Percentiles rank a stretch among this genome's conserved stretches.
These are phyloP conservation scores for Lignosus rhinocerotis DNA, from an alignment of 1,284 basidiomycete genomes.

Conservation along the genomic window DNA sequence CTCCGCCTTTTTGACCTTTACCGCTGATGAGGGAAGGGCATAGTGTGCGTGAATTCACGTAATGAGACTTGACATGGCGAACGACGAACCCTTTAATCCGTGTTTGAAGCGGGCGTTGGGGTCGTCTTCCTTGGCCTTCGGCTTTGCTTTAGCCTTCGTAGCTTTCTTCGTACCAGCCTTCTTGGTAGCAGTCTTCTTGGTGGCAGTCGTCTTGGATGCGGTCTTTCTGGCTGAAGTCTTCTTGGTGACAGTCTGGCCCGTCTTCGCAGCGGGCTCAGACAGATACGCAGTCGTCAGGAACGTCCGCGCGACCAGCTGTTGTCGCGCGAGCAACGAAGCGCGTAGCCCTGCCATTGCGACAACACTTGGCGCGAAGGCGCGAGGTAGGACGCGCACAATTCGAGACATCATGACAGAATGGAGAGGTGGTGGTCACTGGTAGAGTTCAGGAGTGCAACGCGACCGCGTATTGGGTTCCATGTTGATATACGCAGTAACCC, in stretches of 20 bases:
- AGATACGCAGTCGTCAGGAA: slow-evolving; percentile 16
- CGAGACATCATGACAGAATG: slow-evolving; percentile 9
- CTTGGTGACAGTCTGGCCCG: slow-evolving; percentile 2
- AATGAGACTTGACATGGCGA: background rate
- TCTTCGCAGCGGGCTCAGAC: slow-evolving; percentile 6
- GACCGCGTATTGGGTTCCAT: slow-evolving; percentile 1
- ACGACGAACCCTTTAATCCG: slow-evolving; percentile 3
- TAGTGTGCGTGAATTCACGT: background rate
- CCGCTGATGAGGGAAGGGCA: background rate
- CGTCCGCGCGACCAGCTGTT: slow-evolving; percentile 11
- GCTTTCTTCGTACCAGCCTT: background rate
- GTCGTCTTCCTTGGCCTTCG: slow-evolving; percentile 5
- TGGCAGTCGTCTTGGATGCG: slow-evolving; percentile 3
- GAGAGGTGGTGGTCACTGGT: background rate
- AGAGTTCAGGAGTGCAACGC: background rate
- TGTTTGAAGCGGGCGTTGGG: slow-evolving; percentile 10
- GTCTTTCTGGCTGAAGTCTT: background rate
- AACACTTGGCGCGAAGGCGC: slow-evolving; percentile 1
- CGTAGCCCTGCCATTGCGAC: background rate
- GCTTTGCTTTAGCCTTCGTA: background rate
- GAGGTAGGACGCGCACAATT: slow-evolving; percentile 16
- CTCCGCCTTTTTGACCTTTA: slow-evolving; percentile 9
- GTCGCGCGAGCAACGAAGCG: slow-evolving; percentile 1
- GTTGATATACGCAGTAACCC: background rate
- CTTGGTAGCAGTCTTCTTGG: background rate